Evolutionary conservation across 2,329 filamentous ascomycete species (phyloP), one percentile per base, ranked within the genome.

Genomic region (Talaromyces albobiverticillius): DNA sequence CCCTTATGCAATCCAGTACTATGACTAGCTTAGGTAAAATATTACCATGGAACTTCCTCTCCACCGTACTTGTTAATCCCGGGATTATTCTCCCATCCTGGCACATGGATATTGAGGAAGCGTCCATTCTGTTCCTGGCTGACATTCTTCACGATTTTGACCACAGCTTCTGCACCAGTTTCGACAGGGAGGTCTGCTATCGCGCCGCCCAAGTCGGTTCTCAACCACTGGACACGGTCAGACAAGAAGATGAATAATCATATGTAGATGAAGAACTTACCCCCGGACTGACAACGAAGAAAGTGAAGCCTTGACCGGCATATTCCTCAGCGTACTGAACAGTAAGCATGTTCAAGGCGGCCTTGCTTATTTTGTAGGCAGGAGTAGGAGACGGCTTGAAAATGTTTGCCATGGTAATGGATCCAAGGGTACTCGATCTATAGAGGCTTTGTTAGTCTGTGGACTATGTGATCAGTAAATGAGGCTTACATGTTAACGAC

Each of bases 281-380:
- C 2, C 77, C 78, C 2, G 78, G 78, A 23, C 62, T 69, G 13
- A 45, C 13, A 11, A 8, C 16, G 18, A 45, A 23, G 34, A 52
- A 45, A 7, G 40, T 52, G 14, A 52, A 52, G 7, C 74, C 76
- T 42, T 75, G 62, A 4, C 71, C 59, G 3, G 52, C 68, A 43
- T 68, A 67, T 3, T 53, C 51, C 11, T 50, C 56, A 7, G 61
- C 61, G 40, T 64, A 63, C 48, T 66, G 76, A 2, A 73, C 67
- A 1, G 74, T 80, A 38, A 81, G 61, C 62, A 73, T 72, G 57
- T 79, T 78, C 50, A 79, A 56, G 0, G 77, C 76, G 0, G 78
- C 71, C 57, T 80, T 81, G 11, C 72, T 71, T 58, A 80, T 69
- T 57, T 77, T 71, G 67, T 76, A 76, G 2, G 71, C 67, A 3